Base-by-base conservation (phyloP, 2,329 filamentous ascomycete species). In the Botrytis porri region DNA sequence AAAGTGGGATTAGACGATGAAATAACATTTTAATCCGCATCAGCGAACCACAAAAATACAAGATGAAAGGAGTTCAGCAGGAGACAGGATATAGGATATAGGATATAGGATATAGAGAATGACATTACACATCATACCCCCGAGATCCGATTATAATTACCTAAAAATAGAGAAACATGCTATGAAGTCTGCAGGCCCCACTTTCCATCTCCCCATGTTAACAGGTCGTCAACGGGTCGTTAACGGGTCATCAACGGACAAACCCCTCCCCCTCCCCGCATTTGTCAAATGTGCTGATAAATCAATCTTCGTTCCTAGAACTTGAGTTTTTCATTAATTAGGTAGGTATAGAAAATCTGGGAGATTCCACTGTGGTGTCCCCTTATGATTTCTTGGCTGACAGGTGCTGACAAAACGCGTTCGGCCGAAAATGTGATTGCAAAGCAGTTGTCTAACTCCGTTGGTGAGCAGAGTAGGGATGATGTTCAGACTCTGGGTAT, bases 231-330 rank as follows among this genome's bases (percentile, higher is more conserved):
- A 25, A 35, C 25, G 35, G 60, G n/a, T n/a, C n/a, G n/a, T n/a
- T n/a, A 3, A 6, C 35, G 35, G 10, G 22, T 18, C 20, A 4
- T n/a, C 20, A 25, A 35, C 25, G 35, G 60, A 43, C 9, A 63
- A 43, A 63, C 8, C 2, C 25, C 20, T 29, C 61, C 8, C 2
- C 25, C 20, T 29, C 61, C 61, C 25, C n/a, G 41, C 5, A 54
- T 35, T 45, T 64, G 41, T 64, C 61, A 64, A 39, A 43, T 18
- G 6, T n/a, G 61, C 61, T 64, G 62, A 64, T 64, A 64, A 64
- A 64, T 64, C 61, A 45, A 32, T 18, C 8, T 29, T 9, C 18
- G 16, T 32, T 3, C 12, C 10, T 4, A n/a, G 61, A 18, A 18
- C 29, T 25, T 7, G 25, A 20, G 39, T 25, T n/a, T n/a, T n/a